Percentiles rank a stretch among this genome's conserved stretches.
Conservation (phyloP, 2,329 filamentous ascomycete genomes). For the Conoideocrella luteorostrata region DNA sequence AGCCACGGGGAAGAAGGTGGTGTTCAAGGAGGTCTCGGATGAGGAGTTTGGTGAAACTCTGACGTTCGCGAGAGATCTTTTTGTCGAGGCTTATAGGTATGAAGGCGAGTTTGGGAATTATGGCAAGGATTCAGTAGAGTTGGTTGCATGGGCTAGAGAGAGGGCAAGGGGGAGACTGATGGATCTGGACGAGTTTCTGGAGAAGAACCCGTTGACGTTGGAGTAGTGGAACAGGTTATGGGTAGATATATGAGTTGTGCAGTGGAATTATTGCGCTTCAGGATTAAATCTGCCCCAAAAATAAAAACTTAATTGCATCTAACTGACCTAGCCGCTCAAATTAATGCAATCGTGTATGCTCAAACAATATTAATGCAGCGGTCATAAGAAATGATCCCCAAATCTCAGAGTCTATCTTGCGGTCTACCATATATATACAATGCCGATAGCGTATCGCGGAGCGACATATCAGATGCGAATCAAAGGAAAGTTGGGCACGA, state of each 20-base stretch:
- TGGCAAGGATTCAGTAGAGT: slow-evolving; percentile 12
- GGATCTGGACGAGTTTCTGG: slow-evolving; percentile 17
- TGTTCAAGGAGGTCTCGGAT: slow-evolving; percentile 14
- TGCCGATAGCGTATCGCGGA: not conserved
- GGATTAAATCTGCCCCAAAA: too few relatives aligned
- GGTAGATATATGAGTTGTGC: too few relatives aligned
- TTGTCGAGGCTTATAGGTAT: slow-evolving; percentile 5
- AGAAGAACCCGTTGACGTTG: slow-evolving; percentile 10
- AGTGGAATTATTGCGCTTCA: too few relatives aligned
- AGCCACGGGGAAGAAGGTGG: slow-evolving; percentile 31
- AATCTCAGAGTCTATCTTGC: not conserved
- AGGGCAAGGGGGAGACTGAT: slow-evolving; percentile 15
- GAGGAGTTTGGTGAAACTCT: slow-evolving; percentile 15
- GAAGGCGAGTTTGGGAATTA: slow-evolving; percentile 18
- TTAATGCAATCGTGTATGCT: too few relatives aligned
- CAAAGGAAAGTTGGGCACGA: too few relatives aligned
- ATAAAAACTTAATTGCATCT: not conserved
- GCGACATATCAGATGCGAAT: not conserved
- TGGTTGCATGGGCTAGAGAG: slow-evolving; percentile 16
- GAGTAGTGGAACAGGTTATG: too few relatives aligned
- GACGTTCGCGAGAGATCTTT: slow-evolving; percentile 11
- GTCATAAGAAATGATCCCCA: too few relatives aligned
- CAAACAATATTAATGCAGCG: too few relatives aligned
- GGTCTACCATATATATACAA: not conserved
- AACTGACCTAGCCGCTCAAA: not conserved